Percentiles rank a stretch among this genome's conserved stretches.
These are phyloP conservation scores for Emergomyces orientalis DNA, from an alignment of 2,329 filamentous ascomycete genomes.

Conservation along the genomic window DNA sequence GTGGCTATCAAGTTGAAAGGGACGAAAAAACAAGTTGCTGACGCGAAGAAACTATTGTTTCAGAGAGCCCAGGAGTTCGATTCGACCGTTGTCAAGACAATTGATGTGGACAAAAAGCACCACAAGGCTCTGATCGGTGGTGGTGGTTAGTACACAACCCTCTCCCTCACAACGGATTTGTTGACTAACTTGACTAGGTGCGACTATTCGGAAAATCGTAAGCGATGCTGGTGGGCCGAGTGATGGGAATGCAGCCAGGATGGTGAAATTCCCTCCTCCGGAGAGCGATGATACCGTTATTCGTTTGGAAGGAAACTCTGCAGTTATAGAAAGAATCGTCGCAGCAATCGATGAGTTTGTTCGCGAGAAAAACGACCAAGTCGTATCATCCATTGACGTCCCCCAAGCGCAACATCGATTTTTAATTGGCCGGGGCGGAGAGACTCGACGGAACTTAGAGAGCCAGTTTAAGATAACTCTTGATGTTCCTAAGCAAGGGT, in stretches of 20 bases:
- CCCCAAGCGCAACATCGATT: slow-evolving; percentile 82
- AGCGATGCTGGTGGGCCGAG: slow-evolving; percentile 80
- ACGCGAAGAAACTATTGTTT: slow-evolving; percentile 82
- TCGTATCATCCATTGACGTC: slow-evolving; percentile 68
- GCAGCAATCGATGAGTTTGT: slow-evolving; percentile 73
- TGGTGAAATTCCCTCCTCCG: slow-evolving; percentile 88
- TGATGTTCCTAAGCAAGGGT: slow-evolving; percentile 84
- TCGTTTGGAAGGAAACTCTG: slow-evolving; percentile 74
- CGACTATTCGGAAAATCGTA: slow-evolving; percentile 79
- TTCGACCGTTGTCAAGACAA: slow-evolving; percentile 70
- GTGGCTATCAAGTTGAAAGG: slow-evolving; percentile 90
- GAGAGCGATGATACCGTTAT: slow-evolving; percentile 75
- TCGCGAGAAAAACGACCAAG: slow-evolving; percentile 71
- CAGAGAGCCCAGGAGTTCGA: slow-evolving; percentile 83
- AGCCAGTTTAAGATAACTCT: slow-evolving; percentile 75
- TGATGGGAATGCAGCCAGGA: slow-evolving; percentile 74
- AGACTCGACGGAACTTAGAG: slow-evolving; percentile 76
- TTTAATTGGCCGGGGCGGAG: slow-evolving; percentile 85
- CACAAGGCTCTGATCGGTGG: slow-evolving; percentile 83
- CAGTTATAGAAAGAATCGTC: slow-evolving; percentile 81
- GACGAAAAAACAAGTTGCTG: slow-evolving; percentile 79
- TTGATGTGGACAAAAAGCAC: slow-evolving; percentile 91
- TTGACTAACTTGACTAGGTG: slow-evolving; percentile 50
- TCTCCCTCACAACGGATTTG: background rate
- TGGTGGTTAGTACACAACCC: slow-evolving; percentile 57